Evolutionary conservation across 169 alveolate genomes (phyloP).

Genomic region (Cytauxzoon felis): DNA sequence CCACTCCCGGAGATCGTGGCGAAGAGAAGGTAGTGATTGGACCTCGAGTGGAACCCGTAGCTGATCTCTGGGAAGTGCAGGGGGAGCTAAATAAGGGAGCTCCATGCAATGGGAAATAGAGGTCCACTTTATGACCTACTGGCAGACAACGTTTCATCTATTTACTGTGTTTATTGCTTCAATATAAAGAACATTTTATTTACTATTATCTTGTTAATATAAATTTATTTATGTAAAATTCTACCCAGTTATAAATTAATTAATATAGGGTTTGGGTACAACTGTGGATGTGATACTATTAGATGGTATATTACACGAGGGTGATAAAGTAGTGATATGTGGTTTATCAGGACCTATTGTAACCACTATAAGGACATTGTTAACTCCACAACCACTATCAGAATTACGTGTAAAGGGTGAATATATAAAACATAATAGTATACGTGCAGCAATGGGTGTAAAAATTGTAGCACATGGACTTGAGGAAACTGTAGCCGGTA

Average conservation of each 20-base stretch:
- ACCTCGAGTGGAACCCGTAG: too few relatives aligned
- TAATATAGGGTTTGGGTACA: constrained; percentile 94
- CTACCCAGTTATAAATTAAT: background rate
- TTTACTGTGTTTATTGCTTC: background rate
- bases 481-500: constrained; percentile 97
- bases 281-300: constrained; percentile 98
- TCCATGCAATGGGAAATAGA: too few relatives aligned
- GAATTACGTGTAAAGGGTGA: constrained; percentile 99
- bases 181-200: background rate
- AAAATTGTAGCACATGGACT: constrained; percentile 87
- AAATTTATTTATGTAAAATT: background rate
- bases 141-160: constrained; percentile 2
- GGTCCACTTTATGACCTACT: too few relatives aligned
- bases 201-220: background rate
- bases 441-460: constrained; percentile 94
- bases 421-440: constrained; percentile 87
- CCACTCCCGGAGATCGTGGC: too few relatives aligned
- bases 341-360: constrained; percentile 96
- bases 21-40: too few relatives aligned
- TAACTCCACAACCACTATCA: constrained; percentile 98
- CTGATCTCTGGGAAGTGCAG: too few relatives aligned
- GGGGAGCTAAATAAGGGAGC: too few relatives aligned
- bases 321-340: constrained; percentile 93
- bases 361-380: constrained; percentile 93
- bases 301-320: constrained; percentile 91